phyloP scores from a whole-genome alignment of 2,329 filamentous ascomycete genomes.

The Neopestalotiopsis clavispora region DNA sequence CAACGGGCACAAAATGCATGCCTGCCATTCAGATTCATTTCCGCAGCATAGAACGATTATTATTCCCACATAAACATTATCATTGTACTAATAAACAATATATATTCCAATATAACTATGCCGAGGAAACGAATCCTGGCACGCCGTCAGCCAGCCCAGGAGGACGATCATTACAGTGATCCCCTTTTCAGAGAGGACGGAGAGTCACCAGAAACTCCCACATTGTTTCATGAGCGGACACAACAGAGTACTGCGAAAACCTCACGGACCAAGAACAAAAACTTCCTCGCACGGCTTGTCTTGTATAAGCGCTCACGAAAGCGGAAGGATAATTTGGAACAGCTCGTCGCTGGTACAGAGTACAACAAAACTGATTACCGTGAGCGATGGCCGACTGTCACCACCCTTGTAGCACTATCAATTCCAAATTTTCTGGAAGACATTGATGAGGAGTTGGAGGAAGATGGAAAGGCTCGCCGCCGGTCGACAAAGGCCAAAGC shows the following conservation, averaged over 20 bases:
- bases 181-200: background rate
- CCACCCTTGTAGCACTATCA: constrained; percentile 17
- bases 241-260: background rate
- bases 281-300: background rate
- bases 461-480: background rate
- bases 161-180: background rate
- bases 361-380: constrained; percentile 15
- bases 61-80: background rate
- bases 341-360: background rate
- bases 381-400: constrained; percentile 20
- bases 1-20: no score
- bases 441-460: background rate
- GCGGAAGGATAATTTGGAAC: background rate
- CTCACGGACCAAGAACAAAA: background rate
- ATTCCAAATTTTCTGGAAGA: constrained; percentile 10
- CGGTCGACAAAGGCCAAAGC: constrained; percentile 21
- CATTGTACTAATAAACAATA: background rate
- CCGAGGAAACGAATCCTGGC: background rate
- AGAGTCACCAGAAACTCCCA: background rate
- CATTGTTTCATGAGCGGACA: background rate
- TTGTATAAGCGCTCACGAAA: background rate
- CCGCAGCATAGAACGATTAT: background rate
- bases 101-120: background rate
- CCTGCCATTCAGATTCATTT: background rate
- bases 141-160: background rate